Base-by-base conservation (phyloP, 106 monocot species). In the Dendrobium nobile region DNA sequence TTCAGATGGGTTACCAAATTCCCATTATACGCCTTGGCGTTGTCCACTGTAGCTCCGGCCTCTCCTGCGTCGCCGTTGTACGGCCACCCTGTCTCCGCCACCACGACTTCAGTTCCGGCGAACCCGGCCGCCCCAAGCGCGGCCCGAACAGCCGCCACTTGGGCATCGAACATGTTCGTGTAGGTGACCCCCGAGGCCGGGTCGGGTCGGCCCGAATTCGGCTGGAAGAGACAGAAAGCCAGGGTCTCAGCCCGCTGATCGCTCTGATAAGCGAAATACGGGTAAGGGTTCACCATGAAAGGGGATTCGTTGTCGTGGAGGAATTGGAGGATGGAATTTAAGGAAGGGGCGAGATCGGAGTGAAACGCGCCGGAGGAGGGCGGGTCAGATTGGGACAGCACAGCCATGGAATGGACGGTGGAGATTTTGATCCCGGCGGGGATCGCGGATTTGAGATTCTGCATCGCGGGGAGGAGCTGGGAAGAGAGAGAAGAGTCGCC, bases 391-490 rank as follows among this genome's bases (percentile, higher is more conserved):
- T 88, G 86, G 65, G 81, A 54, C 27, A 91, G 84, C 33, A 91
- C 86, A 26, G 88, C 88, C 90, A 91, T 91, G 77, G 85, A 82
- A 51, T 91, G 84, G 58, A 88, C 90, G 27, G 88, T 91, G 45
- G 90, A 88, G 77, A 91, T 75, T 78, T 86, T 84, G 72, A 86
- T 77, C 7, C 42, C 65, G 1, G 90, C 67, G 55, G 79, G 48
- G 64, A 90, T 83, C 3, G 95, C 95, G 61, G 81, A 11, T 78
- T 44, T 82, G 78, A 95, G 92, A 79, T 95, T 95, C 81, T 88
- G 85, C 95, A 95, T 95, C 54, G 95, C 90, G 5, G 95, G 88
- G 79, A 95, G 92, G 79, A 95, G 95, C 81, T 88, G 87, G 0
- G 85, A 75, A 45, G 79, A 80, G 33, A 92, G 84, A 31, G 78